Evolutionary conservation across 108 stramenopile genomes (phyloP).

Genomic region (Schizochytrium sp.): DNA sequence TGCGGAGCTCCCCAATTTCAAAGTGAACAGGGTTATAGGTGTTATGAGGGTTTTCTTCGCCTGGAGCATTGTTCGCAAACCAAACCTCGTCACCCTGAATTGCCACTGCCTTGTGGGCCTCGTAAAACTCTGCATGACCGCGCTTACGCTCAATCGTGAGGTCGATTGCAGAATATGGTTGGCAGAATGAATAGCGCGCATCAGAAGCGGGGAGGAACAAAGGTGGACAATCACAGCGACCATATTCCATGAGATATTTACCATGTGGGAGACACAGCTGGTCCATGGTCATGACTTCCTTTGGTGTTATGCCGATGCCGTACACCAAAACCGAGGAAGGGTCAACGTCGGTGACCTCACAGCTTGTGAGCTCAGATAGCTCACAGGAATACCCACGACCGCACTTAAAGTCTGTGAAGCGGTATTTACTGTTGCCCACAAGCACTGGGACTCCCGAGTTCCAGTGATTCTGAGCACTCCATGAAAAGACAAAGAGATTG

Average conservation of each 20-base stretch:
- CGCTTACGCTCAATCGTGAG: conserved; percentile 33
- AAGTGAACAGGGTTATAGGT: conserved; percentile 18
- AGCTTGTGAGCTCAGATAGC: conserved; percentile 29
- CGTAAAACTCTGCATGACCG: neutral
- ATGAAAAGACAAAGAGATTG: conserved; percentile 56
- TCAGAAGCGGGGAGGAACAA: neutral
- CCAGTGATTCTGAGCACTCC: conserved; percentile 32
- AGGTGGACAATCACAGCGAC: neutral
- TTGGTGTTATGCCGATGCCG: neutral
- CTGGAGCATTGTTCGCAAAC: conserved; percentile 45
- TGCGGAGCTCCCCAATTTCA: neutral
- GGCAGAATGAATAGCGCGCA: neutral
- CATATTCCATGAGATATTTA: neutral
- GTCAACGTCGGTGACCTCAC: neutral
- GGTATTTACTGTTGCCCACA: conserved; percentile 2
- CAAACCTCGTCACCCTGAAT: conserved; percentile 45
- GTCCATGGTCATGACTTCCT: conserved; percentile 38
- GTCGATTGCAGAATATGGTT: conserved; percentile 47
- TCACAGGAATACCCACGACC: conserved; percentile 37
- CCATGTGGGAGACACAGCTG: conserved; percentile 16
- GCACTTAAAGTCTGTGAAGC: conserved; percentile 20
- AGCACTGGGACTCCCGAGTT: conserved; percentile 7
- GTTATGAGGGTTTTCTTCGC: neutral
- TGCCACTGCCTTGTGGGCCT: neutral
- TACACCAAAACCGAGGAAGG: neutral